A percentile compares a stretch with the other conserved stretches of the same genome.
phyloP scores from a whole-genome alignment of 371 early-diverging fungal genomes.

The Mucor circinelloides region DNA sequence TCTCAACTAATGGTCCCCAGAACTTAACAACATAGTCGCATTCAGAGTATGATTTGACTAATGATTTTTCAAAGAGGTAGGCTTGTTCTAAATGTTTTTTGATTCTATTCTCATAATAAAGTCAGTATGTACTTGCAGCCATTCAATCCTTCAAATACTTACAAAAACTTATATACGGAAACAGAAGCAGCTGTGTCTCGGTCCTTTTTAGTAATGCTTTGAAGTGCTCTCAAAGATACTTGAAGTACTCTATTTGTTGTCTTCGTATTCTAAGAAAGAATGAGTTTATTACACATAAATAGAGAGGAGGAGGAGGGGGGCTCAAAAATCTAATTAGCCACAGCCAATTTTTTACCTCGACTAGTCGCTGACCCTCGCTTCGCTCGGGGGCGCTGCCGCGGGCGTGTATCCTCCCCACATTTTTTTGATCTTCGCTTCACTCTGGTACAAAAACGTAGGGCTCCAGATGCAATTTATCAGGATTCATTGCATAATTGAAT shows the following conservation, averaged over 20 bases:
- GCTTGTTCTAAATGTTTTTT: constrained; percentile 21
- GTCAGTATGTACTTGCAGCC: constrained; percentile 18
- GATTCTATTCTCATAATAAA: constrained; percentile 19
- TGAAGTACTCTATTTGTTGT: constrained; percentile 12
- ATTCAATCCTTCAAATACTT: constrained; percentile 16
- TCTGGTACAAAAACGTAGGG: no score
- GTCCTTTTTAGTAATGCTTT: constrained; percentile 7
- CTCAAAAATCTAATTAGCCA: no score
- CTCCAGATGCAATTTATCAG: no score
- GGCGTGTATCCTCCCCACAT: no score
- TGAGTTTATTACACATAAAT: constrained; percentile 18
- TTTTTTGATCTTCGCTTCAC: no score
- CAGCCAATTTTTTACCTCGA: no score
- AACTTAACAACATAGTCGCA: constrained; percentile 14
- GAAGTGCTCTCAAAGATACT: constrained; percentile 6
- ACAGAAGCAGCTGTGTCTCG: constrained; percentile 5
- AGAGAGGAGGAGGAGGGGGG: no score
- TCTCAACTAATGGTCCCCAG: constrained; percentile 20
- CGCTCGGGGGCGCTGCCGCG: no score
- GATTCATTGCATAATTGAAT: no score
- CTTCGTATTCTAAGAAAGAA: constrained; percentile 14
- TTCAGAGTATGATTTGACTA: constrained; percentile 13
- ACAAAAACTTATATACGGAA: constrained; percentile 13
- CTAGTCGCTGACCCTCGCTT: no score
- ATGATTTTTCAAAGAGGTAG: constrained; percentile 12